Evolutionary conservation across 2,329 filamentous ascomycete species (phyloP), one percentile per base, ranked within the genome.

Genomic region (Fusarium lyarnte): DNA sequence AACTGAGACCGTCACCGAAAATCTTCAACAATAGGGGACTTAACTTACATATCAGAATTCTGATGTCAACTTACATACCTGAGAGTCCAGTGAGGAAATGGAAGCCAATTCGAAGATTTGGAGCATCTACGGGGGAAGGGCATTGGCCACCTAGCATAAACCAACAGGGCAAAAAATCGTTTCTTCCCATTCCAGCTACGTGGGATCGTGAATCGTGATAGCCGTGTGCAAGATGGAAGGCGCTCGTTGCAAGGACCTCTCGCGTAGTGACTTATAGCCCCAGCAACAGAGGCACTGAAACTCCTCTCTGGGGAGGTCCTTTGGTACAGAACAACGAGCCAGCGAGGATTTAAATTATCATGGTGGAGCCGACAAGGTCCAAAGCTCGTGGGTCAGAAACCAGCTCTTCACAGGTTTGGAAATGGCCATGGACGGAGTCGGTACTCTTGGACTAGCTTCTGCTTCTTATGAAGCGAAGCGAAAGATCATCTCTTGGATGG

Each of bases 71-170:
- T 74, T 65, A 59, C 41, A 74, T 72, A 53, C 41, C 57, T 55
- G 55, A 68, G 51, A 57, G 35, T 38, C 55, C 53, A 54, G 41
- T 21, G 53, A 66, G 54, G 58, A 67, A 71, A 63, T 51, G 39
- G 70, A 71, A 73, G 66, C 29, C 52, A 70, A 63, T 62, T 73
- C 66, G 66, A 71, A 68, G 36, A 39, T 58, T 52, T 53, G 62
- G 47, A 66, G 52, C 55, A 39, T 72, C 46, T 38, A 55, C 61
- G 39, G 42, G 38, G 38, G 33, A 51, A 47, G 51, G 38, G 58
- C 38, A 62, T 55, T 71, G 62, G 52, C 66, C 66, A 73, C 66
- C 46, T 31, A 38, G 57, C 45, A 60, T 51, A 68, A 57, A 31
- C 39, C 41, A 64, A 46, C 49, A 38, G 36, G 53, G 54, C 66